Percentiles rank a stretch among this genome's conserved stretches.
phyloP scores from a whole-genome alignment of 176 grass and related monocot genomes.

The Coix lacrymajobi region DNA sequence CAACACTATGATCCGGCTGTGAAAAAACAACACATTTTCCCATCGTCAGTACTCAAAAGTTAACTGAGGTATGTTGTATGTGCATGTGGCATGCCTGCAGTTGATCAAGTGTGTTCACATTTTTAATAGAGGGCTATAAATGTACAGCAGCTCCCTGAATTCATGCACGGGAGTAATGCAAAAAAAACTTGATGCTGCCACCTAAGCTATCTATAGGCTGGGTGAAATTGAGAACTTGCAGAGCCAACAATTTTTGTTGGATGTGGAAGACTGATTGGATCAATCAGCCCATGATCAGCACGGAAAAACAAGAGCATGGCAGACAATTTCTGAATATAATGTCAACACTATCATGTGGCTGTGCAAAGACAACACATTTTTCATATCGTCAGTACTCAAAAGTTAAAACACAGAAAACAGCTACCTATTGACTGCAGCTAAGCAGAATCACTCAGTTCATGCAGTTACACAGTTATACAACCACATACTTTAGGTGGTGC shows the following conservation, averaged over 20 bases:
- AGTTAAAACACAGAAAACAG: not conserved
- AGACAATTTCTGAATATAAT: not conserved
- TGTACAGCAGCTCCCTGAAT: constrained; percentile 63
- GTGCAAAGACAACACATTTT: not conserved
- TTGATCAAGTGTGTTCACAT: not conserved
- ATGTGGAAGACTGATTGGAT: constrained; percentile 59
- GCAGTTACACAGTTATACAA: not conserved
- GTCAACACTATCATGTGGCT: not conserved
- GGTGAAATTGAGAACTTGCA: constrained; percentile 63
- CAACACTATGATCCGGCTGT: not conserved
- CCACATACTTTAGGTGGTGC: not conserved
- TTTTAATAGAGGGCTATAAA: constrained; percentile 2
- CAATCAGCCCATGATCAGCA: constrained; percentile 32
- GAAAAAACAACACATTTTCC: not conserved
- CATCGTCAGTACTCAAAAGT: not conserved
- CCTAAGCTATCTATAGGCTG: constrained; percentile 44
- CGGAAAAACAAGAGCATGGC: not conserved
- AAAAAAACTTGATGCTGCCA: constrained; percentile 59
- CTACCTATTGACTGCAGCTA: not conserved
- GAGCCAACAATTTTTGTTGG: constrained; percentile 6
- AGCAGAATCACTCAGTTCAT: not conserved
- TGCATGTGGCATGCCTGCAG: not conserved
- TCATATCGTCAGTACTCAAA: not conserved
- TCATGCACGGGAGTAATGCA: constrained; percentile 38
- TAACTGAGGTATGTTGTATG: not conserved